Percentiles rank a stretch among this genome's conserved stretches.
phyloP scores from a whole-genome alignment of 192 early-diverging fungal species.

The Coemansia sp. region DNA sequence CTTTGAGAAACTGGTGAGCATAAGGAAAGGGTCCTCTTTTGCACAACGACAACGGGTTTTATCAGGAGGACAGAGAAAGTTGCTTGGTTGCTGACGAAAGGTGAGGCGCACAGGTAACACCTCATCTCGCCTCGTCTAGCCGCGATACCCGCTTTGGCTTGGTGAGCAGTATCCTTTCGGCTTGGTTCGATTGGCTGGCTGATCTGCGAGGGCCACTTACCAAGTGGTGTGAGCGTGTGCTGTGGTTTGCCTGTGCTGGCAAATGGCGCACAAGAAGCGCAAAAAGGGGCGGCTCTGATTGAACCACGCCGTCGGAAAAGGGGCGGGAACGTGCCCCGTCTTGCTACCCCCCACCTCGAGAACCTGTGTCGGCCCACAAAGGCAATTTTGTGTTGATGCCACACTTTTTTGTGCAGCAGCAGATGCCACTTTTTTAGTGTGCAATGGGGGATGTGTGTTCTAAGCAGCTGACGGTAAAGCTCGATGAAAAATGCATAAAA shows the following conservation, averaged over 20 bases:
- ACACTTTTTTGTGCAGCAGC: neutral
- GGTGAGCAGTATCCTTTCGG: neutral
- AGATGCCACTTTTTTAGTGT: neutral
- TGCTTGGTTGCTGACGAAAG: neutral
- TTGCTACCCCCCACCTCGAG: neutral
- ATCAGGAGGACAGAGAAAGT: too few relatives aligned
- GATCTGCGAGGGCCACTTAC: too few relatives aligned
- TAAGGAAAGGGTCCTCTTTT: too few relatives aligned
- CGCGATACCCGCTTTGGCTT: slow-evolving; percentile 6
- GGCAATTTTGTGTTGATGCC: neutral
- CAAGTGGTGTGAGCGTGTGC: too few relatives aligned
- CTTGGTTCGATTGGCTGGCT: neutral
- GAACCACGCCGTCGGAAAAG: neutral
- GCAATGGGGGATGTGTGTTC: too few relatives aligned
- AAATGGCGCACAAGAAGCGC: neutral
- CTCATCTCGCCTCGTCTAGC: neutral
- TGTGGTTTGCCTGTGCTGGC: neutral
- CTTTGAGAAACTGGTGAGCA: too few relatives aligned
- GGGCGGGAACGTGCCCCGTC: neutral
- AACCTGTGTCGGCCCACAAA: neutral
- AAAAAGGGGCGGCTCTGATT: neutral
- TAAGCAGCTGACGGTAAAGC: neutral
- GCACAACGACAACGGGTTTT: too few relatives aligned
- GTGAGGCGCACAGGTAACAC: too few relatives aligned
- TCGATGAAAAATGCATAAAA: neutral